phyloP scores from a whole-genome alignment of 495 filamentous ascomycete genomes.

The Penicillium canescens region DNA sequence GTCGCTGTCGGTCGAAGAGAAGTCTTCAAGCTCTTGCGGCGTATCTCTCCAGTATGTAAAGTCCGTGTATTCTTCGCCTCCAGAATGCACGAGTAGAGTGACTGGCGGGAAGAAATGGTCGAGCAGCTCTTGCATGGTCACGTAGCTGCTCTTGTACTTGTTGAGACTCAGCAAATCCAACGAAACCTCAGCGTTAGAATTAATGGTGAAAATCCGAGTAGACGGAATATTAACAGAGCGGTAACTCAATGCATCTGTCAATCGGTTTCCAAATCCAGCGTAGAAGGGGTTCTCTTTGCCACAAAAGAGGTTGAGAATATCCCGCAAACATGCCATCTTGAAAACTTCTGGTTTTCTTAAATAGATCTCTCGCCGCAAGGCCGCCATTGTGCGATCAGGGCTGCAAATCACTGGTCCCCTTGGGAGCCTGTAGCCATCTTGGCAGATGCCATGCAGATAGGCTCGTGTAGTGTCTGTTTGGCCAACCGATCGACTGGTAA shows the following conservation, averaged over 20 bases:
- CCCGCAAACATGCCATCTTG: conserved; percentile 97
- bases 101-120: conserved; percentile 96
- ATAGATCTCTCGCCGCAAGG: conserved; percentile 89
- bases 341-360: conserved; percentile 96
- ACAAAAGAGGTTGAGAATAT: conserved; percentile 88
- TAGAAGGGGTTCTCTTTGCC: conserved; percentile 83
- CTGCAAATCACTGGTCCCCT: conserved; percentile 92
- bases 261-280: conserved; percentile 93
- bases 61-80: conserved; percentile 84
- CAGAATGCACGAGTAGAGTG: conserved; percentile 70
- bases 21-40: conserved; percentile 72
- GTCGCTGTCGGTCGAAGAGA: conserved; percentile 74
- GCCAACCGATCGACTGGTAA: conserved; percentile 91
- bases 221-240: conserved; percentile 92
- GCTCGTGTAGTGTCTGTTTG: conserved; percentile 89
- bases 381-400: conserved; percentile 95
- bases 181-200: conserved; percentile 95
- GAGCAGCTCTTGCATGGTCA: conserved; percentile 91
- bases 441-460: conserved; percentile 86
- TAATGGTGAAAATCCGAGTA: conserved; percentile 97
- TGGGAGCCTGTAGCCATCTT: conserved; percentile 84
- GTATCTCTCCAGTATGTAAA: conserved; percentile 85
- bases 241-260: conserved; percentile 96
- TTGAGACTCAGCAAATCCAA: conserved; percentile 87
- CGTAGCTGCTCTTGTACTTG: conserved; percentile 95